Base-by-base conservation (phyloP, 176 grass and related monocot species). In the Bothriochloa decipiens region DNA sequence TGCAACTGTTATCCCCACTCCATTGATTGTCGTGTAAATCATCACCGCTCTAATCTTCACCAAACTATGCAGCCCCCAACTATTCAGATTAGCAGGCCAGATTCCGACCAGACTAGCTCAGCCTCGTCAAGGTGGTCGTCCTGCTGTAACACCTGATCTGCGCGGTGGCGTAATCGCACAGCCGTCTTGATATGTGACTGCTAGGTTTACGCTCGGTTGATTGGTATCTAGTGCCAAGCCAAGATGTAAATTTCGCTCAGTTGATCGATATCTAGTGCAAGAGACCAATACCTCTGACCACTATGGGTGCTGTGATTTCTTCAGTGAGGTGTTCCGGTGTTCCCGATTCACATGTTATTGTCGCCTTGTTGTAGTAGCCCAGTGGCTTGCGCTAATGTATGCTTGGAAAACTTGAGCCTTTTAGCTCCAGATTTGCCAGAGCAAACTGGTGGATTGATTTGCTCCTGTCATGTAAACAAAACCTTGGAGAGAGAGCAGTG, bases 61-160 rank as follows among this genome's bases (percentile, higher is more conserved):
- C 11, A 1, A 76, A 76, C 81, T 18, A 35, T 85, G 42, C 87
- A 97, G 92, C 68, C 92, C 27, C 89, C 85, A 9, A 75, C 88
- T 65, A 70, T 97, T 68, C 91, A 94, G 81, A 94, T 97, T 63
- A 89, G 68, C 68, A 92, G 92, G 81, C 72, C 84, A 7, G 94
- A 97, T 11, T 70, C 64, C 18, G 77, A 64, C 73, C 82, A 90
- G 39, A 64, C 82, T 8, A 40, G 82, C 18, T 65, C 72, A 73
- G 68, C 83, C 32, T 84, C 86, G 22, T 77, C 84, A 15, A 67
- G 82, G 57, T 90, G 72, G 85, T 94, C 91, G 5, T 78, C 87
- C 72, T 97, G 94, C 88, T 97, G 94, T 82, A 87, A 89, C 84
- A 90, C 82, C 77, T 96, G 87, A 89, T 80, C 18, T 29, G 22